Conservation (phyloP, 169 alveolate genomes). For the Cryptosporidium viatorum region DNA sequence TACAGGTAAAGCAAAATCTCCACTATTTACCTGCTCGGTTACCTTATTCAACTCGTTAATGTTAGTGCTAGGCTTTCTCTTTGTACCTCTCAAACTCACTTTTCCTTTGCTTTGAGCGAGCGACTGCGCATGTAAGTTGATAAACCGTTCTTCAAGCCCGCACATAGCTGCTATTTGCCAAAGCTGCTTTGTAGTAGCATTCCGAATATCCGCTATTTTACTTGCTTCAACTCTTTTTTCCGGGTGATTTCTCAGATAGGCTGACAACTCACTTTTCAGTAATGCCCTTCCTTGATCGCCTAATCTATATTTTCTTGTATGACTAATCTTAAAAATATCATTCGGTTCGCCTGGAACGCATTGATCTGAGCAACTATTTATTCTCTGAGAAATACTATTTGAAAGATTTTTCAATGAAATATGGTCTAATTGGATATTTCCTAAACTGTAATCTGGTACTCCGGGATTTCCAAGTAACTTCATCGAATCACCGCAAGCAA, state of each 20-base stretch:
- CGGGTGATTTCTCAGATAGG: slow-evolving; percentile 59
- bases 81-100: slow-evolving; percentile 45
- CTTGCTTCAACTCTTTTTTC: slow-evolving; percentile 69
- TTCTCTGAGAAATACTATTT: slow-evolving; percentile 2
- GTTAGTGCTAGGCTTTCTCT: slow-evolving; percentile 17
- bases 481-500: background rate
- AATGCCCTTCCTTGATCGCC: slow-evolving; percentile 75
- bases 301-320: slow-evolving; percentile 72
- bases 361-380: background rate
- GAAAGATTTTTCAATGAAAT: background rate
- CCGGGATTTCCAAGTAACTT: background rate
- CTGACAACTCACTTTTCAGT: slow-evolving; percentile 70
- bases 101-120: slow-evolving; percentile 68
- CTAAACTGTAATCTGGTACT: background rate
- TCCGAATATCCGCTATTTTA: slow-evolving; percentile 67
- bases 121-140: slow-evolving; percentile 65
- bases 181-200: slow-evolving; percentile 73
- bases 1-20: background rate
- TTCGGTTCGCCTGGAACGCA: slow-evolving; percentile 1
- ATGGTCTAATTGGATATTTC: background rate
- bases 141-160: slow-evolving; percentile 73
- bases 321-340: slow-evolving; percentile 41
- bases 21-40: background rate
- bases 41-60: slow-evolving; percentile 3
- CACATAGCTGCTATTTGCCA: slow-evolving; percentile 76